phyloP scores from a whole-genome alignment of 768 basidiomycete species.

The Lactifluus hygrophoroides region DNA sequence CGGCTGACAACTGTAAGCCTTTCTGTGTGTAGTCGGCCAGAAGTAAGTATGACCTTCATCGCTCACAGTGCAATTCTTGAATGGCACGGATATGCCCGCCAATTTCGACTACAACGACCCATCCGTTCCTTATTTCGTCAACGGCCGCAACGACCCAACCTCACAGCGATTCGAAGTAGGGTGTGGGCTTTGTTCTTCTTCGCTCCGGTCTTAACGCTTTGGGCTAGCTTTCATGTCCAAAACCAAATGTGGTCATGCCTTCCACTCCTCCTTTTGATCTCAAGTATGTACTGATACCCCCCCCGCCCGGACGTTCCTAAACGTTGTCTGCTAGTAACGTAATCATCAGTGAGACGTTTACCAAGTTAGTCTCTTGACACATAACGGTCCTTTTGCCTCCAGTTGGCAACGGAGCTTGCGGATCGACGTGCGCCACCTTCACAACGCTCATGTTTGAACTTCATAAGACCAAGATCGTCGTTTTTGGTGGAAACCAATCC shows the following conservation, averaged over 20 bases:
- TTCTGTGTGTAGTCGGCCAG: background rate
- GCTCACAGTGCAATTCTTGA: slow-evolving; percentile 22
- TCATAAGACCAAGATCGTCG: slow-evolving; percentile 38
- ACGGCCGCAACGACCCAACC: slow-evolving; percentile 25
- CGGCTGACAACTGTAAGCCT: slow-evolving; percentile 43
- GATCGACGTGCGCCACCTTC: slow-evolving; percentile 49
- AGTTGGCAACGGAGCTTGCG: slow-evolving; percentile 29
- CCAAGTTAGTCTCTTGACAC: background rate
- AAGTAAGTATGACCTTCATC: slow-evolving; percentile 15
- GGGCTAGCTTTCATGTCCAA: slow-evolving; percentile 30
- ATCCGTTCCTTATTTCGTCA: slow-evolving; percentile 23
- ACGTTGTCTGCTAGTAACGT: slow-evolving; percentile 2
- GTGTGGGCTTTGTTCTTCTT: background rate
- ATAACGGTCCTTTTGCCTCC: background rate
- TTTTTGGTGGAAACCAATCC: slow-evolving; percentile 33
- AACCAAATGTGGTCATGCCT: slow-evolving; percentile 13
- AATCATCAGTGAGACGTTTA: background rate
- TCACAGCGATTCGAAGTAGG: slow-evolving; percentile 30
- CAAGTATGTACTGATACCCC: slow-evolving; percentile 1
- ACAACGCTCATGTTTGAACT: slow-evolving; percentile 46
- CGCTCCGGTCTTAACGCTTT: background rate
- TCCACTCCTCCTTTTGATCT: slow-evolving; percentile 13
- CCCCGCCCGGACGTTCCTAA: slow-evolving; percentile 26
- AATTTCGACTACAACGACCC: slow-evolving; percentile 28
- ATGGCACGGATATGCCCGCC: slow-evolving; percentile 24